A percentile compares a stretch with the other conserved stretches of the same genome.
phyloP scores from a whole-genome alignment of 2,329 filamentous ascomycete species.

The Cyphellophora attinorum region DNA sequence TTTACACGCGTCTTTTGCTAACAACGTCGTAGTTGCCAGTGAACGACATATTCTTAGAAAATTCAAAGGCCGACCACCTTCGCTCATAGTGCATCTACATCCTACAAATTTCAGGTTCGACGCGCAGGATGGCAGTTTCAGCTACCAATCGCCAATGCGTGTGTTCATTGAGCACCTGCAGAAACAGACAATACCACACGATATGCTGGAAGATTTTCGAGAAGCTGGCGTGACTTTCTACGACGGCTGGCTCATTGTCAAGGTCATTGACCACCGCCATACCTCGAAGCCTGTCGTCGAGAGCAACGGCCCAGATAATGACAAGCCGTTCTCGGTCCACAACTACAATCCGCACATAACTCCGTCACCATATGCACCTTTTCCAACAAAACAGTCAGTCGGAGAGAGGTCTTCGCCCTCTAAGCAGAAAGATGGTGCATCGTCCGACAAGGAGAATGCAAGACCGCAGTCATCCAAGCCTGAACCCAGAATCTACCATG shows the following conservation, averaged over 20 bases:
- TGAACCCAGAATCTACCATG: slow-evolving; percentile 58
- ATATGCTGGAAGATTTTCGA: slow-evolving; percentile 71
- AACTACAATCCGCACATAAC: slow-evolving; percentile 86
- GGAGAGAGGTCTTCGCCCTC: slow-evolving; percentile 13
- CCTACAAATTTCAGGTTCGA: slow-evolving; percentile 84
- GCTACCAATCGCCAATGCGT: slow-evolving; percentile 86
- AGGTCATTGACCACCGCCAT: slow-evolving; percentile 80
- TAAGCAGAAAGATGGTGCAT: slow-evolving; percentile 10
- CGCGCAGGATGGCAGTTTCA: slow-evolving; percentile 83
- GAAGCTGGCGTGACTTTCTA: slow-evolving; percentile 71
- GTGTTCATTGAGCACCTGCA: slow-evolving; percentile 68
- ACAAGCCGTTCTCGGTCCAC: slow-evolving; percentile 74
- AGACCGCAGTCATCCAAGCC: slow-evolving; percentile 14
- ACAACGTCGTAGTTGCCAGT: slow-evolving; percentile 54
- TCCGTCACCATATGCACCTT: slow-evolving; percentile 75
- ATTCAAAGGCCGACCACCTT: slow-evolving; percentile 63
- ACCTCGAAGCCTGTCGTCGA: too few species aligned
- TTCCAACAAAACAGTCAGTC: slow-evolving; percentile 46
- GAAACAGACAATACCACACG: slow-evolving; percentile 72
- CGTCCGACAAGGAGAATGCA: background rate
- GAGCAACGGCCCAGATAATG: slow-evolving; percentile 52
- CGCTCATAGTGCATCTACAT: slow-evolving; percentile 77
- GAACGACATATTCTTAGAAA: slow-evolving; percentile 74
- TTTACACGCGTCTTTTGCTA: slow-evolving; percentile 6
- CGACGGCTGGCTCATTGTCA: slow-evolving; percentile 86